Base-by-base conservation (phyloP, 306 rosid species). In the Rosa lucieae region DNA sequence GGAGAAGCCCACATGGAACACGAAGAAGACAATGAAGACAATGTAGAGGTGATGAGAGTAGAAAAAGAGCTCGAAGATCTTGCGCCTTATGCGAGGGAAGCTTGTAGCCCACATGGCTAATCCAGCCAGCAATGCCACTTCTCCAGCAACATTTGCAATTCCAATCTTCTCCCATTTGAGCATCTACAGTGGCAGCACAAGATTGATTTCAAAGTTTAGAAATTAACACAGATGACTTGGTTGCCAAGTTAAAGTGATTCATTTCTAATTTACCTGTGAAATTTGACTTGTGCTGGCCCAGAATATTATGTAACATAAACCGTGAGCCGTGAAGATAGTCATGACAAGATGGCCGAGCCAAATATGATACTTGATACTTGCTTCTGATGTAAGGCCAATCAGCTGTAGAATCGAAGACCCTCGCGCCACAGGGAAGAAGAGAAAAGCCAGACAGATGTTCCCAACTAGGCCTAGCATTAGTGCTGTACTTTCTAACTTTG, bases 131-230 rank as follows among this genome's bases (percentile, higher is more conserved):
- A 89, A 65, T 51, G 96, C 74, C 32, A 86, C 59, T 70, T 74
- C 96, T 79, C 90, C 96, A 13, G 93, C 93, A 77, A 87, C 73
- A 79, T 87, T 89, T 80, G 90, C 87, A 49, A 84, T 48, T 3
- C 93, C 90, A 75, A 79, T 58, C 78, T 81, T 83, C 79, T 51
- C 46, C 93, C 96, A 91, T 56, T 70, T 78, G 17, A 89, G 69
- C 80, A 86, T 75, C 91, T 91, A 82, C 82, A 74, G 40, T 26
- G 13, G 29, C 5, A 78, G 14, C 12, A 26, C 75, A 56, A 48
- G 37, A 77, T 5, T 44, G 17, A 55, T 14, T 39, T 14, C 13
- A 43, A 58, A 18, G 44, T 68, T 56, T 39, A 4, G 44, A 37
- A 14, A 15, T 23, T 61, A 58, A 5, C 48, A 55, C 15, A 53